Evolutionary conservation across 495 filamentous ascomycete species (phyloP).

Genomic region (Penicillium cosmopolitanum): DNA sequence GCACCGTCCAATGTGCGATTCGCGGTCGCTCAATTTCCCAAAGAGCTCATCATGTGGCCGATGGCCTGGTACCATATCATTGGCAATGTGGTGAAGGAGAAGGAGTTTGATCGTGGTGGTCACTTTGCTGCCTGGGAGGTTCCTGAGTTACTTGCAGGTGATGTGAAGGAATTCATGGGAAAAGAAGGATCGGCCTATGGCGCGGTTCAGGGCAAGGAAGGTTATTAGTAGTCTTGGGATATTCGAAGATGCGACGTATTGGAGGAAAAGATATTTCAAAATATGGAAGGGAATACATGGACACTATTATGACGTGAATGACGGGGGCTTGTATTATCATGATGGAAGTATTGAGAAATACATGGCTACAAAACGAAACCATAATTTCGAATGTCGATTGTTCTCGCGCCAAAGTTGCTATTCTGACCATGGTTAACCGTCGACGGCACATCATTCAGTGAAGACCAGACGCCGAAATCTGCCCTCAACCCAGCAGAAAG

Average conservation of each 20-base stretch:
- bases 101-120: conserved; percentile 47
- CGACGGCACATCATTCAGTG: conserved; percentile 33
- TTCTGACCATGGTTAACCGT: conserved; percentile 24
- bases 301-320: conserved; percentile 43
- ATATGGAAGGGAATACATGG: conserved; percentile 31
- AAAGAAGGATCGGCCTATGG: conserved; percentile 44
- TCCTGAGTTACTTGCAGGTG: conserved; percentile 45
- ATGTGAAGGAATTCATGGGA: conserved; percentile 49
- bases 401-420: conserved; percentile 24
- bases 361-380: conserved; percentile 20
- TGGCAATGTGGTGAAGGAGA: conserved; percentile 47
- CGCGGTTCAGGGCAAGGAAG: conserved; percentile 39
- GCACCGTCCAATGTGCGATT: conserved; percentile 38
- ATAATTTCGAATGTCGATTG: conserved; percentile 17
- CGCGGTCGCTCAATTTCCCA: conserved; percentile 47
- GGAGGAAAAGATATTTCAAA: background rate
- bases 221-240: conserved; percentile 54
- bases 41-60: conserved; percentile 47
- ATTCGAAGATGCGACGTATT: too few relatives aligned
- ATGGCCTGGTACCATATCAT: conserved; percentile 44
- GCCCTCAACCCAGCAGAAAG: conserved; percentile 33
- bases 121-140: conserved; percentile 59
- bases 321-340: conserved; percentile 36
- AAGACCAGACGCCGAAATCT: conserved; percentile 38
- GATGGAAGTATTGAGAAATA: conserved; percentile 31